Base-by-base conservation (phyloP, 352 stramenopile genomes). In the Globisporangium ultimum region DNA sequence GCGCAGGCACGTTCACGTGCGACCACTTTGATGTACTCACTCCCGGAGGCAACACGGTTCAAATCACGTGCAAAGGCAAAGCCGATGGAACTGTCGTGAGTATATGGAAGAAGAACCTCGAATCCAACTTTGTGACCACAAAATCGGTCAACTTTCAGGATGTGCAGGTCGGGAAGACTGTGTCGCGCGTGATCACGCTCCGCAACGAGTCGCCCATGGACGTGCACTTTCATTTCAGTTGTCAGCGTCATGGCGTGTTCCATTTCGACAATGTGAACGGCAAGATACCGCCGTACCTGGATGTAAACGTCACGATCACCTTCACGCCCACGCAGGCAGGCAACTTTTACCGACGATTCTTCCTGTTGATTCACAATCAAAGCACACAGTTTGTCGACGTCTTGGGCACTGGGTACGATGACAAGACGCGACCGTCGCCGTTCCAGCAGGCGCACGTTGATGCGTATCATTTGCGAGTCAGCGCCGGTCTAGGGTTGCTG, bases 331-430 rank as follows among this genome's bases (percentile, higher is more conserved):
- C 64, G n/a, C 77, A 77, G 17, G 46, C 86, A 1, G 88, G 84
- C 17, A 98, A 98, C 54, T 98, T 96, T 71, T 98, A 98, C 63
- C 77, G 89, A 0, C 72, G 91, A 1, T 73, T 97, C 50, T 97
- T 96, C 63, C 17, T 94, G 17, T 50, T 97, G 2, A 24, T 96
- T 7, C 78, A 97, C 38, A 88, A 97, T 64, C 87, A 97, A 61
- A 83, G 74, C 34, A 80, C 90, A 10, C 67, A 86, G 10, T 96
- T 84, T 57, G 68, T 98, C 13, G 93, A 98, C 52, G 66, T 95
- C 0, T 66, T 98, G 9, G 94, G 87, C 12, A 98, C 89, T 8
- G 90, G 74, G 21, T 97, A 88, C 60, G 85, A 97, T 57, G 76
- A 93, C 45, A 95, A 95, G 51, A 78, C 89, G 22, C 78, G 93